Evolutionary conservation across 441 rosid genomes (phyloP), one percentile per base, ranked within the genome.

Genomic region (Eruca vesicaria): DNA sequence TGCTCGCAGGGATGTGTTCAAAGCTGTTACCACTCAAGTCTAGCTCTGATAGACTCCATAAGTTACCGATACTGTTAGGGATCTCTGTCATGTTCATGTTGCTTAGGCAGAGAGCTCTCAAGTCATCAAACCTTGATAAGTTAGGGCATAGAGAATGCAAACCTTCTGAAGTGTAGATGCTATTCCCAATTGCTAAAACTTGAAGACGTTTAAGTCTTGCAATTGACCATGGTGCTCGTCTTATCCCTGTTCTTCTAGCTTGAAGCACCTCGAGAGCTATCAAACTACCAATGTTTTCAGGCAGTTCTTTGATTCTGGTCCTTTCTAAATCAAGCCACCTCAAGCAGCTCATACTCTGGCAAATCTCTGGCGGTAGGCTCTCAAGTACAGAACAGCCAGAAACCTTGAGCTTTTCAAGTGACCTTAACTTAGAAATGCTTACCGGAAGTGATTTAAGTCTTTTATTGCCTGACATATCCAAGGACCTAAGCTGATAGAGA

Each of bases 11-110:
- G 53, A 88, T 15, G 74, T 67, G 50, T 5, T 68, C 31, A 36
- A 89, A 82, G 58, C 73, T 45, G 57, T 84, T 86, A 5, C 80
- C 81, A 41, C 80, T 82, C 36, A 83, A 71, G 73, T 77, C 76
- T 32, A 85, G 75, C 10, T 58, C 31, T 62, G 21, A 6, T 31
- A 84, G 69, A 9, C 73, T 75, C 65, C 82, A 79, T 26, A 88
- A 73, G 76, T 75, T 53, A 48, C 77, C 60, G 35, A 84, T 18
- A 52, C 80, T 84, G 58, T n/a, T 64, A 0, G 87, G 89, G 32
- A 87, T 80, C 61, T 85, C 86, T n/a, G 4, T 2, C 61, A 86
- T 75, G 76, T 84, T 84, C 83, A 86, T 79, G 57, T 83, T 81
- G 66, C 78, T 77, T 10, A 85, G 69, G 63, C 81, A 65, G 38